phyloP scores from a whole-genome alignment of 2,329 filamentous ascomycete genomes.

The Onygenales sp. region DNA sequence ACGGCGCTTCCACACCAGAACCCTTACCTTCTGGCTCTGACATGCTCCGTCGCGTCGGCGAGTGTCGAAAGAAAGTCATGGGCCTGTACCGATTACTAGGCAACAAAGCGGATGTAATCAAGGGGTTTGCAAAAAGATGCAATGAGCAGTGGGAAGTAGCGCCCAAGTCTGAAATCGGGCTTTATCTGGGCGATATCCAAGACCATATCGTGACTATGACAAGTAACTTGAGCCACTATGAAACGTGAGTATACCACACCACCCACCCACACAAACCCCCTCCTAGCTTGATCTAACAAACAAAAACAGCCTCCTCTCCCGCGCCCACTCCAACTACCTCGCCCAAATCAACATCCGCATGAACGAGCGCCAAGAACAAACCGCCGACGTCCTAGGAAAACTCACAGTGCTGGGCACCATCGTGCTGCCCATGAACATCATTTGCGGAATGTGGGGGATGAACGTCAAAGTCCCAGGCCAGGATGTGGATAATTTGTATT shows the following conservation, averaged over 20 bases:
- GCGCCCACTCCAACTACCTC: constrained; percentile 94
- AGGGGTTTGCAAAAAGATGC: constrained; percentile 95
- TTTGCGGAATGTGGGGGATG: constrained; percentile 98
- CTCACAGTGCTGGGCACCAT: constrained; percentile 94
- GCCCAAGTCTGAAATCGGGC: constrained; percentile 87
- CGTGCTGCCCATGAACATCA: constrained; percentile 96
- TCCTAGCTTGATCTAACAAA: not conserved
- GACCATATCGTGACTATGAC: constrained; percentile 99
- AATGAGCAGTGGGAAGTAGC: constrained; percentile 98
- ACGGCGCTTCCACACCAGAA: constrained; percentile 15
- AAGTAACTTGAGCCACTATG: constrained; percentile 87
- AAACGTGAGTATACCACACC: constrained; percentile 55
- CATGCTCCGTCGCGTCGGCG: constrained; percentile 86
- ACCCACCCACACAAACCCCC: too few species aligned
- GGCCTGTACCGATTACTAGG: constrained; percentile 82
- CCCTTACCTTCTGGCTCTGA: constrained; percentile 51
- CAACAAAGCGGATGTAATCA: constrained; percentile 98
- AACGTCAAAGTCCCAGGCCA: constrained; percentile 95
- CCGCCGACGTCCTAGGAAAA: constrained; percentile 87
- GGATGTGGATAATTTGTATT: constrained; percentile 64
- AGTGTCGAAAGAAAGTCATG: constrained; percentile 97
- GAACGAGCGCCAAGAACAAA: constrained; percentile 96
- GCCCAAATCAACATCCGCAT: constrained; percentile 98
- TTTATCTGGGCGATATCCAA: constrained; percentile 96
- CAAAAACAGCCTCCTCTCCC: constrained; percentile 63